Conservation (phyloP, 192 early-diverging fungal genomes). For the Entomortierella beljakovae region DNA sequence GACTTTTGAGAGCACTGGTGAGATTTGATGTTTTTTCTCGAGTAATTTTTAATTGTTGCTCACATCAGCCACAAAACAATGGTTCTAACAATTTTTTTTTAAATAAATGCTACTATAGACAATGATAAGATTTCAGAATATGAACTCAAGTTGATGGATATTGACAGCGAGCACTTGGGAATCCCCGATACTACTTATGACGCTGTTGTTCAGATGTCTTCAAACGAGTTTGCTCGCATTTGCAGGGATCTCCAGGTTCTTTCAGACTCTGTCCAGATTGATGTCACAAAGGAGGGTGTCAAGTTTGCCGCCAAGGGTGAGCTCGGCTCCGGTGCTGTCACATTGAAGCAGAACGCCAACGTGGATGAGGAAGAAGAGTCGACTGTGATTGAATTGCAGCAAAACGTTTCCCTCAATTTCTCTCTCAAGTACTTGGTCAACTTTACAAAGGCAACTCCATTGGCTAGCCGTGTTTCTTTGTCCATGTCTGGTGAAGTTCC, state of each 20-base stretch:
- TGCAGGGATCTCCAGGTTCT: slow-evolving; percentile 87
- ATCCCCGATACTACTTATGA: slow-evolving; percentile 97
- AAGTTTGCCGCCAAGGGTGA: slow-evolving; percentile 92
- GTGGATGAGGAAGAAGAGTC: slow-evolving; percentile 78
- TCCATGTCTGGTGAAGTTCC: slow-evolving; percentile 90
- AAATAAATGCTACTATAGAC: slow-evolving; percentile 14
- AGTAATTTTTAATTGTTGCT: background rate
- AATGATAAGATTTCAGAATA: slow-evolving; percentile 87
- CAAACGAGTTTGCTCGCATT: slow-evolving; percentile 92
- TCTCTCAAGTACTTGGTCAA: slow-evolving; percentile 94
- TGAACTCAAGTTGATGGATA: slow-evolving; percentile 98
- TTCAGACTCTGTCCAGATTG: slow-evolving; percentile 91
- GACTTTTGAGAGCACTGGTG: slow-evolving; percentile 77
- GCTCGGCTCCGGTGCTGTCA: slow-evolving; percentile 85
- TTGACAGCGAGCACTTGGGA: slow-evolving; percentile 95
- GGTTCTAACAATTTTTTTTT: background rate
- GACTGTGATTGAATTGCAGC: slow-evolving; percentile 84
- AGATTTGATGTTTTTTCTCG: background rate
- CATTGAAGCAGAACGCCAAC: slow-evolving; percentile 77
- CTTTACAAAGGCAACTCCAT: slow-evolving; percentile 95
- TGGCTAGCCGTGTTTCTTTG: slow-evolving; percentile 81
- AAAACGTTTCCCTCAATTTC: slow-evolving; percentile 87
- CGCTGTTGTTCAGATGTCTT: slow-evolving; percentile 88
- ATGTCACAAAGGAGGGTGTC: slow-evolving; percentile 93
- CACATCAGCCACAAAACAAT: too few species aligned